A percentile compares a stretch with the other conserved stretches of the same genome.
Conservation (phyloP, 805 yeast species). For the Schizosaccharomyces octosporus region DNA sequence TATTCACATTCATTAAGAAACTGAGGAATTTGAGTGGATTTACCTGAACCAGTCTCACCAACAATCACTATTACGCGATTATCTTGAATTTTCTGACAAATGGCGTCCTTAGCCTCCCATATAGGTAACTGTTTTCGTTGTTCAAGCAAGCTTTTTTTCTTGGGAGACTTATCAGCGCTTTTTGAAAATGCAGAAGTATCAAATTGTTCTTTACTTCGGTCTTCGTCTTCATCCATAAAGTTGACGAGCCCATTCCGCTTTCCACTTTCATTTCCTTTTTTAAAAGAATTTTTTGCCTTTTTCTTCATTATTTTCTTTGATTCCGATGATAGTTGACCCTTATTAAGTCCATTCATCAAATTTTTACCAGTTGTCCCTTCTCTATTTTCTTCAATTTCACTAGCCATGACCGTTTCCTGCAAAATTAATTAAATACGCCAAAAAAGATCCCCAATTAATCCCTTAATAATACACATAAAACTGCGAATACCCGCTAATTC, state of each 20-base stretch:
- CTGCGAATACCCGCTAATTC: no score
- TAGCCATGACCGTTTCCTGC: neutral
- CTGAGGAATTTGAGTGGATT: constrained; percentile 42
- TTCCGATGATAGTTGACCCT: neutral
- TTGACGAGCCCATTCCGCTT: neutral
- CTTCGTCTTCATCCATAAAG: neutral
- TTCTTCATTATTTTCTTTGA: neutral
- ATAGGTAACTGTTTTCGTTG: constrained; percentile 47
- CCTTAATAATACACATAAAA: no score
- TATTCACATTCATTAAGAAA: neutral
- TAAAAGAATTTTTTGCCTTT: neutral
- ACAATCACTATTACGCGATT: constrained; percentile 57
- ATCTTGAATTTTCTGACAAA: constrained; percentile 27
- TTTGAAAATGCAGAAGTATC: neutral
- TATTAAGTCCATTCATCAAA: neutral
- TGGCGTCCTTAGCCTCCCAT: constrained; percentile 39
- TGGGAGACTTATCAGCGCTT: neutral
- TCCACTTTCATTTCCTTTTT: neutral
- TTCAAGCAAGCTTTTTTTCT: constrained; percentile 16
- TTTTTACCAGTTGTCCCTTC: neutral
- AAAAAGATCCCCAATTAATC: no score
- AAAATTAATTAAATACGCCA: neutral
- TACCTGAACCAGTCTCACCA: constrained; percentile 97
- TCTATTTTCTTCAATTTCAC: neutral
- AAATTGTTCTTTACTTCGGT: neutral